These are phyloP conservation scores for Cercospora sojina DNA, from an alignment of 2,329 filamentous ascomycete species.

Conservation along the genomic window DNA sequence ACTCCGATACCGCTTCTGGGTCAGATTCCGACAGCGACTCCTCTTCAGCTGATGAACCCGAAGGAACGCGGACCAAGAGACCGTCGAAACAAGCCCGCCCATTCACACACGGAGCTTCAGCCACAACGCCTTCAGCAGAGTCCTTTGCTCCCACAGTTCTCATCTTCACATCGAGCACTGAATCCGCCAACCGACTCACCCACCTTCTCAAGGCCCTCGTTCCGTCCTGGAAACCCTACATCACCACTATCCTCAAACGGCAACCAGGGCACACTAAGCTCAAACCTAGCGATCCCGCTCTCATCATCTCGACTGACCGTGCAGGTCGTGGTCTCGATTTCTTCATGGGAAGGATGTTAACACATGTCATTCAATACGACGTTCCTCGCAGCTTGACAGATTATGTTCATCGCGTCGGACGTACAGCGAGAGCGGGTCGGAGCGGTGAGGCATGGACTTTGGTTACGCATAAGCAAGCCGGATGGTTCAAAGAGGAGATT, in stretches of 20 bases:
- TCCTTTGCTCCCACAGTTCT: constrained; percentile 53
- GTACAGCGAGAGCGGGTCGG: constrained; percentile 80
- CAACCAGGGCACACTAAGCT: constrained; percentile 56
- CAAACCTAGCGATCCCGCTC: constrained; percentile 63
- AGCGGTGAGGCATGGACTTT: constrained; percentile 81
- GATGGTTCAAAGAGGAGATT: constrained; percentile 90
- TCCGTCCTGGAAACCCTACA: constrained; percentile 31
- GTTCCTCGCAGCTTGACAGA: constrained; percentile 75
- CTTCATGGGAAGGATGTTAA: constrained; percentile 55
- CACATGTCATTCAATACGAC: constrained; percentile 92
- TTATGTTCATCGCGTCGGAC: constrained; percentile 89
- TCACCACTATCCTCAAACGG: constrained; percentile 49
- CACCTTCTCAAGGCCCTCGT: constrained; percentile 61
- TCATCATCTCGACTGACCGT: constrained; percentile 83
- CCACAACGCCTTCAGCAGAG: constrained; percentile 6
- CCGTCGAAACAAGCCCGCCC: neutral
- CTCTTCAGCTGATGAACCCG: neutral
- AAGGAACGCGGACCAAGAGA: constrained; percentile 6
- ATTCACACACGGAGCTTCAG: neutral
- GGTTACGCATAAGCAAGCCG: constrained; percentile 75
- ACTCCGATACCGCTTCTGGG: constrained; percentile 20
- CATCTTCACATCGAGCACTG: constrained; percentile 89
- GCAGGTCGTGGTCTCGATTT: constrained; percentile 82
- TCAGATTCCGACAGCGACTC: constrained; percentile 10
- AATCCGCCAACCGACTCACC: constrained; percentile 80